Evolutionary conservation across 2,329 filamentous ascomycete species (phyloP), one percentile per base, ranked within the genome.

Genomic region (Exserohilum turcica): DNA sequence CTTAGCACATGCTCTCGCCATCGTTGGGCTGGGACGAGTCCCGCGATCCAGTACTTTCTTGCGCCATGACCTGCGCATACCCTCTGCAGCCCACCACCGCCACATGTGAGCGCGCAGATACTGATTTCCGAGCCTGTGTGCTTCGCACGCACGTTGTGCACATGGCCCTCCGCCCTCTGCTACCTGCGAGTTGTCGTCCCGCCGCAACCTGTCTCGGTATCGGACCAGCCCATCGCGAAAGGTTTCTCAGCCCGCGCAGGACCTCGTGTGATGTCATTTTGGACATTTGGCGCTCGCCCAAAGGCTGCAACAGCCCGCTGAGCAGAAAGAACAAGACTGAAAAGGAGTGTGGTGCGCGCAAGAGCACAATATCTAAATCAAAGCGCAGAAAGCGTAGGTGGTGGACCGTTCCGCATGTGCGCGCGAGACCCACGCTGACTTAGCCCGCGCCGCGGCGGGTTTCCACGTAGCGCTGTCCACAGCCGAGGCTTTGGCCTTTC

Each of bases 181-280:
- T 32, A 28, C 40, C 27, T 38, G 40, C 16, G 8, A 42, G 36
- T 37, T 46, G 47, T 37, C 32, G 50, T 45, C 24, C 49, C 39
- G 44, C 35, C 8, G 39, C 38, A 18, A 48, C 38, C 12, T 50
- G 56, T 46, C 51, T 63, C 51, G 59, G 49, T 44, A 50, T 59
- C 52, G 60, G 54, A 38, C 57, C 52, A 60, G 54, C 62, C 21
- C 51, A 56, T 54, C 67, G 66, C 63, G 63, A 64, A 52, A 71
- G 64, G 38, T 60, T 57, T 39, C 61, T 62, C 37, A 72, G 55
- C 50, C 60, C 66, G 54, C 57, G 57, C 52, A 73, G 58, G 33
- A 62, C 65, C 46, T 66, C 68, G 57, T 60, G 63, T 73, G 71
- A 72, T 70, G 69, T 72, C 71, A 74, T 74, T 36, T 59, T 45